Evolutionary conservation across 805 yeast genomes (phyloP).

Genomic region (Huiozyma sinensis): DNA sequence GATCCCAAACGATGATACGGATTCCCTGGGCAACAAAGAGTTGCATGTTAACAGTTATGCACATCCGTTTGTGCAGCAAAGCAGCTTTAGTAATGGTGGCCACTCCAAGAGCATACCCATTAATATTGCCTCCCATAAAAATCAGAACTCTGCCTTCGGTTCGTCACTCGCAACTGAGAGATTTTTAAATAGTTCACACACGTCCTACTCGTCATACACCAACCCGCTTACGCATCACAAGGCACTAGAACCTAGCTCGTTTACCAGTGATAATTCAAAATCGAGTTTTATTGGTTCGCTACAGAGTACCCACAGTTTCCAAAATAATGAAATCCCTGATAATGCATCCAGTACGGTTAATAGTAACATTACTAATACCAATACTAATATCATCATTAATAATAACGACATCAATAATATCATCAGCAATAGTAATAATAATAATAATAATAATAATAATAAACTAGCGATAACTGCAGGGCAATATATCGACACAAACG

Average conservation of each 20-base stretch:
- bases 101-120: too few relatives aligned
- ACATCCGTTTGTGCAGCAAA: too few relatives aligned
- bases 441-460: not conserved
- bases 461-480: not conserved
- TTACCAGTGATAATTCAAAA: too few relatives aligned
- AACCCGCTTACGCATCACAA: not conserved
- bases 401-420: not conserved
- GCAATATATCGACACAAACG: not conserved
- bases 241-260: not conserved
- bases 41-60: too few relatives aligned
- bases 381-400: not conserved
- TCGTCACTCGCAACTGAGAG: not conserved
- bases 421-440: not conserved
- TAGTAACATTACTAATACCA: not conserved
- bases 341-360: not conserved
- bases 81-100: too few relatives aligned
- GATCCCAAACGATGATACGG: too few relatives aligned
- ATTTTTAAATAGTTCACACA: not conserved
- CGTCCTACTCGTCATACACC: not conserved
- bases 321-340: too few relatives aligned
- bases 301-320: too few relatives aligned
- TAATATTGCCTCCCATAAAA: too few relatives aligned
- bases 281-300: too few relatives aligned
- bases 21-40: too few relatives aligned
- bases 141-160: not conserved